A percentile compares a stretch with the other conserved stretches of the same genome.
phyloP scores from a whole-genome alignment of 257 asterid species.

The Leonotis leonurus region DNA sequence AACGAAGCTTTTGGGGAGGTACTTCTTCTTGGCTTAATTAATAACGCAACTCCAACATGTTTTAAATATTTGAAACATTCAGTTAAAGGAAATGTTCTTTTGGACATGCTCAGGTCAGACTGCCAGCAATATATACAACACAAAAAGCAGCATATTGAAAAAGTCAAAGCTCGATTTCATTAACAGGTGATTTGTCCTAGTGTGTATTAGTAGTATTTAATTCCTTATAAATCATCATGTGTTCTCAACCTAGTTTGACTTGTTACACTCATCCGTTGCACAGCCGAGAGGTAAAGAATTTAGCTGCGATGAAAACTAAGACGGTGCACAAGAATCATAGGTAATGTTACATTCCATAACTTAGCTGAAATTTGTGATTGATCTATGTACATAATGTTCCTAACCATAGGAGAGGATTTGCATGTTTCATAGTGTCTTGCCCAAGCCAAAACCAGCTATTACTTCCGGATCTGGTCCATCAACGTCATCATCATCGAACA shows the following conservation, averaged over 20 bases:
- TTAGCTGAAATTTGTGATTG: background rate
- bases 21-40: conserved; percentile 17
- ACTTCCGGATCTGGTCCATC: conserved; percentile 27
- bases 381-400: background rate
- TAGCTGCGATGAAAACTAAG: conserved; percentile 59
- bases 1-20: conserved; percentile 77
- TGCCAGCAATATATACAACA: conserved; percentile 49
- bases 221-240: background rate
- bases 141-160: conserved; percentile 78
- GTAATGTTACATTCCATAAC: conserved; percentile 24
- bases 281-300: conserved; percentile 76
- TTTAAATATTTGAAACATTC: background rate
- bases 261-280: conserved; percentile 20
- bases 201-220: background rate
- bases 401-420: conserved; percentile 15
- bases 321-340: conserved; percentile 38
- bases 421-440: conserved; percentile 18
- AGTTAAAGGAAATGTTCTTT: background rate
- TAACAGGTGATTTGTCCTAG: conserved; percentile 45
- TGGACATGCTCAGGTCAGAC: conserved; percentile 25
- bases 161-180: conserved; percentile 77
- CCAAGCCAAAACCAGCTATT: conserved; percentile 21
- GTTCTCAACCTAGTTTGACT: background rate
- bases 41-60: background rate
- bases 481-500: conserved; percentile 17